Evolutionary conservation across 139 green algal genomes (phyloP), one percentile per base, ranked within the genome.

Genomic region (Volvox africanus): DNA sequence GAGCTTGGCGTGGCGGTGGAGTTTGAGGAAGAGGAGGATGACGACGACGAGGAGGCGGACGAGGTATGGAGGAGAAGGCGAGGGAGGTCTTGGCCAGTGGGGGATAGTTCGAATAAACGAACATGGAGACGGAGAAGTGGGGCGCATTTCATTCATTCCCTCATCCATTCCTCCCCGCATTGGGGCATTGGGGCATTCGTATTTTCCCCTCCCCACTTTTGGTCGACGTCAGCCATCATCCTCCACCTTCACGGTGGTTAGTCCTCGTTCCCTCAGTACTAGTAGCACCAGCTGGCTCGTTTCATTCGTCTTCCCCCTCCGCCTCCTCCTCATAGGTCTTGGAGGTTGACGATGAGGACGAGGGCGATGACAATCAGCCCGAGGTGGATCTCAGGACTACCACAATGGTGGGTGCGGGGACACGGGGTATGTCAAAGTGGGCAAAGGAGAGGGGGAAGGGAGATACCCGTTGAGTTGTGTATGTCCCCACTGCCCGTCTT

Each of bases 1-100:
- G 97, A 99, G 83, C 96, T 99, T 71, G 98, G 98, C 17, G 98
- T 99, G 36, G 98, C 97, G 0, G 97, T 99, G 37, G 97, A 99
- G 92, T 96, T 95, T 83, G 94, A 95, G 79, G 94, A 92, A 30
- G 89, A 92, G 61, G 95, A 97, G 36, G 95, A 94, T 3, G 94
- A 95, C 11, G 95, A 93, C 0, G 94, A 91, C 9, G 96, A 94
- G 37, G 94, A 96, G 44, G 92, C 87, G 24, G 68, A 62, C 0
- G 93, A 94, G 32, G 89, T 93, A 5, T 91, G 94, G 24, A 13
- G 30, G 32, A 3, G 71, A 1, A 9, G 71, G 28, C 44, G 12
- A 92, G 94, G 71, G 28, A 36, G 71, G 71, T 16, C 6, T 35
- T 30, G 2, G 71, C 71, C 26, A 1, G 68, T 26, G 14, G 68